Conservation (phyloP, 345 rosid species). For the Eucalyptus melliodora region DNA sequence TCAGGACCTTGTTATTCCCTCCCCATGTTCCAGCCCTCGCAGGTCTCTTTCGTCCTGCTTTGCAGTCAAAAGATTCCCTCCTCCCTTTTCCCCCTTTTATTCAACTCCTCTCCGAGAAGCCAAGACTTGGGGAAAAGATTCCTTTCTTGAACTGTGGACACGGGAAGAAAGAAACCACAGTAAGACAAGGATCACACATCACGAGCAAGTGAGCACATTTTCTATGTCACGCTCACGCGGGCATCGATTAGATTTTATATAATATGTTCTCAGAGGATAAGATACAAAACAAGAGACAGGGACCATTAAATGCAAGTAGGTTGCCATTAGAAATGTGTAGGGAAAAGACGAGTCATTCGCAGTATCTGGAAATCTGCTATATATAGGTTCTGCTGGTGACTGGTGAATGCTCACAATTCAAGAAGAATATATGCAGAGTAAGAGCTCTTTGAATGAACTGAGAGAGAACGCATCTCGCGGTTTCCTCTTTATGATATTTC, state of each 20-base stretch:
- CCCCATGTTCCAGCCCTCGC: not conserved
- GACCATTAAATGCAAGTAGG: not conserved
- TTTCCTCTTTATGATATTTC: not conserved
- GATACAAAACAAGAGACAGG: not conserved
- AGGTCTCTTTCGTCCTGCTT: not conserved
- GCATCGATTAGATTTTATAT: not conserved
- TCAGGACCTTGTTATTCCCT: not conserved
- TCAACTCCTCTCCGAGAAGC: not conserved
- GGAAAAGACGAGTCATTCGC: not conserved
- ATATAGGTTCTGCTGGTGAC: not conserved
- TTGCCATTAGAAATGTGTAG: not conserved
- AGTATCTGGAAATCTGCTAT: not conserved
- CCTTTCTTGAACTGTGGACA: not conserved
- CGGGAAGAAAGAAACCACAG: not conserved
- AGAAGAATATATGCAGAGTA: not conserved
- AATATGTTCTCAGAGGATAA: not conserved
- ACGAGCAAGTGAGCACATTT: not conserved
- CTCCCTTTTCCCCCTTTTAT: not conserved
- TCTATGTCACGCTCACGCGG: not conserved
- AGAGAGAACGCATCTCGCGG: not conserved
- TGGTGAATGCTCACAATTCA: not conserved
- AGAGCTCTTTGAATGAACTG: not conserved
- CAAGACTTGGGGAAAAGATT: not conserved
- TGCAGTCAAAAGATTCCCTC: not conserved
- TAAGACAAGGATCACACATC: not conserved